Evolutionary conservation across 2,329 filamentous ascomycete genomes (phyloP), one percentile per base, ranked within the genome.

Genomic region (Fusarium sp.): DNA sequence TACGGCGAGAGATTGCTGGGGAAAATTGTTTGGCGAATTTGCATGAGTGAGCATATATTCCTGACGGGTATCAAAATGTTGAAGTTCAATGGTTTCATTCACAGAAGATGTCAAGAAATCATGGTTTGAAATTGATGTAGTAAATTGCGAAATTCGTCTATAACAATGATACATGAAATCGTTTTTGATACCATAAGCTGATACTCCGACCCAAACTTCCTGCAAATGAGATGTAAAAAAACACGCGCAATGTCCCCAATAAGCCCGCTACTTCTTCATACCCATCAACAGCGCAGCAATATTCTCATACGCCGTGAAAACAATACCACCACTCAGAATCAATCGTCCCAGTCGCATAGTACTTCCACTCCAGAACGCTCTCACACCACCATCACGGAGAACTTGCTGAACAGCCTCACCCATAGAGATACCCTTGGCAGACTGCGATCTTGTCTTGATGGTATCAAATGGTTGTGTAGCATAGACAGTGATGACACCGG

Each of bases 301-400:
- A 64, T 87, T 85, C 75, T 91, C 89, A 74, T 90, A 90, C 5
- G 87, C 85, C 4, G 88, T 89, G 69, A 91, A 91, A 3, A 91
- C 78, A 64, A 91, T 91, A 0, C 90, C 90, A n/a, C 90, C 90
- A 70, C 88, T 89, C 46, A 92, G 84, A 2, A 92, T 84, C 6
- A 90, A 85, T 67, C 90, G 79, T 1, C 90, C 89, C 27, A 92
- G 75, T 60, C 91, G 83, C 90, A 92, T 92, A 0, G 88, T 88
- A 37, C 89, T 92, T 1, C 90, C 90, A 64, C 86, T 88, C 90
- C 90, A 92, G 67, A 92, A 89, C 0, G 87, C 90, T 41, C 81
- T 83, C 4, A 91, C 69, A 0, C 90, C 90, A 68, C 87, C 85
- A 70, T 91, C 88, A 1, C 80, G 77, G 56, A 88, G 76, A 7